phyloP scores from a whole-genome alignment of 2,329 filamentous ascomycete genomes.

The Hirsutella rhossiliensis region DNA sequence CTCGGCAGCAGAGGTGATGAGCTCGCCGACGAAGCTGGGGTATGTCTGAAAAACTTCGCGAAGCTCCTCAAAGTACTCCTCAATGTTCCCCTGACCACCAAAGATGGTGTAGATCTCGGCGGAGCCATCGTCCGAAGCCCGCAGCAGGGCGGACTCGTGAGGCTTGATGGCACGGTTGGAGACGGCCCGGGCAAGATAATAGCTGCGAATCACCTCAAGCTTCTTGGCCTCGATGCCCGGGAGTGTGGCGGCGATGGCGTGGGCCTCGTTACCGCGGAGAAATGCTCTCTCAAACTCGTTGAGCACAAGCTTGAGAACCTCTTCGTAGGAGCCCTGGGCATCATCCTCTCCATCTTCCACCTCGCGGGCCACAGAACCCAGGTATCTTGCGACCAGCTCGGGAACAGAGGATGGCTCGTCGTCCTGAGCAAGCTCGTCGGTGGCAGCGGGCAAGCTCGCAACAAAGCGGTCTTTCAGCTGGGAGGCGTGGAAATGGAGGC shows the following conservation, averaged over 20 bases:
- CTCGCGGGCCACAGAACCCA: constrained; percentile 79
- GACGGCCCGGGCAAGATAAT: constrained; percentile 80
- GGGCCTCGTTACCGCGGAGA: constrained; percentile 90
- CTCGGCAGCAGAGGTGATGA: constrained; percentile 70
- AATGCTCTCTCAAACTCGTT: constrained; percentile 96
- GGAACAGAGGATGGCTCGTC: constrained; percentile 95
- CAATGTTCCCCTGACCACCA: constrained; percentile 95
- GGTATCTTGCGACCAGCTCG: constrained; percentile 86
- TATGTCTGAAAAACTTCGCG: constrained; percentile 87
- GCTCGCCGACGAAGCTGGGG: constrained; percentile 76
- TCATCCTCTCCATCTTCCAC: constrained; percentile 90
- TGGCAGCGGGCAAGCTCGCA: constrained; percentile 74
- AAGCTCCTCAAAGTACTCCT: constrained; percentile 98
- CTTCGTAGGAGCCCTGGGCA: constrained; percentile 75
- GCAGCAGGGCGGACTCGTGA: constrained; percentile 85
- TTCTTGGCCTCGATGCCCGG: constrained; percentile 93
- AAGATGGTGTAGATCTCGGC: constrained; percentile 90
- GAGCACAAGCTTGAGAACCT: constrained; percentile 82
- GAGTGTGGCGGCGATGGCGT: constrained; percentile 72
- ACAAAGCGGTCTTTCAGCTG: constrained; percentile 88
- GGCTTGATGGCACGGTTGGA: constrained; percentile 77
- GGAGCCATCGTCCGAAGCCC: constrained; percentile 72
- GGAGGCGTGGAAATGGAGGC: constrained; percentile 89
- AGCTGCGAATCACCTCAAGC: constrained; percentile 75
- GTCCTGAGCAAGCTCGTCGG: constrained; percentile 94